Percentiles rank a stretch among this genome's conserved stretches.
phyloP scores from a whole-genome alignment of 192 early-diverging fungal species.

The Linnemannia hyalina region DNA sequence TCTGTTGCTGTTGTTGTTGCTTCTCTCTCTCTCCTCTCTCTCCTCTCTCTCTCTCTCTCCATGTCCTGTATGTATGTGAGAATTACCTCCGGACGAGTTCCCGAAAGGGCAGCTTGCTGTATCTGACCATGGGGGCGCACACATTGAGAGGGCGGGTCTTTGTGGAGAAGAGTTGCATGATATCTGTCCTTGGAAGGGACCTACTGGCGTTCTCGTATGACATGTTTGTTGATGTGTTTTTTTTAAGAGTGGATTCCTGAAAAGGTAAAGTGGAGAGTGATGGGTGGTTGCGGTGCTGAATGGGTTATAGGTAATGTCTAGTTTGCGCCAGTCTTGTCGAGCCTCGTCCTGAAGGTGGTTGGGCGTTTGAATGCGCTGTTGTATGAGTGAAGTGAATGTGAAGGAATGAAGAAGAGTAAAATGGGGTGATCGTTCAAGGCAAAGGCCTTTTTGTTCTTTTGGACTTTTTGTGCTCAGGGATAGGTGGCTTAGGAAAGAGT shows the following conservation, averaged over 20 bases:
- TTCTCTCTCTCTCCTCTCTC: background rate
- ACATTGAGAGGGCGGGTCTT: slow-evolving; percentile 70
- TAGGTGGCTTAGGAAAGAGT: no score
- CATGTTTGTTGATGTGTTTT: background rate
- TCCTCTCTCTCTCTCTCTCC: background rate
- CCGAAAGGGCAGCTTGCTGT: slow-evolving; percentile 94
- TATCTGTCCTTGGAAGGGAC: slow-evolving; percentile 39
- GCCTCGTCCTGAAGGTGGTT: no score
- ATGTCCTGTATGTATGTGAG: background rate
- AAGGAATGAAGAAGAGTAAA: no score
- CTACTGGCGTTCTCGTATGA: background rate
- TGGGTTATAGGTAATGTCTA: no score
- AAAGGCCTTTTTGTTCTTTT: no score
- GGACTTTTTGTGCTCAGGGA: no score
- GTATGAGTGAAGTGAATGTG: no score
- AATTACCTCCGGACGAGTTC: slow-evolving; percentile 84
- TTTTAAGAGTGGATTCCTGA: background rate
- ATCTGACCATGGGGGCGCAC: slow-evolving; percentile 97
- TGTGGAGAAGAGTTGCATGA: slow-evolving; percentile 50
- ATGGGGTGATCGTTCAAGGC: no score
- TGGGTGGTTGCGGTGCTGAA: no score
- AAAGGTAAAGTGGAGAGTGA: background rate
- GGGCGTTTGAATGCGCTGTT: no score
- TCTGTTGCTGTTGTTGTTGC: no score
- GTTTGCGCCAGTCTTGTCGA: no score